A percentile compares a stretch with the other conserved stretches of the same genome.
These are phyloP conservation scores for Otatea glauca DNA, from an alignment of 176 grass and related monocot genomes.

Conservation along the genomic window DNA sequence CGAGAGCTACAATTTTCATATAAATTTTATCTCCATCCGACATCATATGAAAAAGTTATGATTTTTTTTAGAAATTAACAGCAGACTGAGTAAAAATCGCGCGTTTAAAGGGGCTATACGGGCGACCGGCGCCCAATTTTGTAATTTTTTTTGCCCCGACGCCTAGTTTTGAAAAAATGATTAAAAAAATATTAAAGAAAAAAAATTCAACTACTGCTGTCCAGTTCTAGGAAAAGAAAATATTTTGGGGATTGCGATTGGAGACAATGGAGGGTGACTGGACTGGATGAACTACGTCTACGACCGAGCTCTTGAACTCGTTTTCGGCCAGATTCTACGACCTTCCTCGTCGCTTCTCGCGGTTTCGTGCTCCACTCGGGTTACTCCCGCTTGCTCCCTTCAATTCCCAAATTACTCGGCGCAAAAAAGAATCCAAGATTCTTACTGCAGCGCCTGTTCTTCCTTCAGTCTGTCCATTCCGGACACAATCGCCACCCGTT, in stretches of 20 bases:
- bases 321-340: background rate
- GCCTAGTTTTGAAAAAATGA: too few relatives aligned
- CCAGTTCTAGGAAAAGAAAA: too few relatives aligned
- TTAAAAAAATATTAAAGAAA: too few relatives aligned
- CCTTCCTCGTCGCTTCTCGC: conserved; percentile 14
- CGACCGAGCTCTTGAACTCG: background rate
- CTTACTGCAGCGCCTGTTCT: background rate
- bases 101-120: too few relatives aligned
- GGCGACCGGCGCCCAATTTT: too few relatives aligned
- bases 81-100: too few relatives aligned
- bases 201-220: too few relatives aligned
- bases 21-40: too few relatives aligned
- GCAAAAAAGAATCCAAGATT: background rate
- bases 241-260: background rate
- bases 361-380: background rate
- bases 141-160: too few relatives aligned
- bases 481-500: background rate
- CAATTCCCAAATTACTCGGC: background rate
- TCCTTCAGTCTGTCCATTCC: background rate
- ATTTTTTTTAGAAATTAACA: too few relatives aligned
- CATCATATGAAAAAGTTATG: too few relatives aligned
- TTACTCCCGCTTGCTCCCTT: conserved; percentile 1
- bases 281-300: background rate
- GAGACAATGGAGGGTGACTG: background rate
- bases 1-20: too few relatives aligned